Base-by-base conservation (phyloP, 257 asterid genomes). In the Scutellaria barbata region DNA sequence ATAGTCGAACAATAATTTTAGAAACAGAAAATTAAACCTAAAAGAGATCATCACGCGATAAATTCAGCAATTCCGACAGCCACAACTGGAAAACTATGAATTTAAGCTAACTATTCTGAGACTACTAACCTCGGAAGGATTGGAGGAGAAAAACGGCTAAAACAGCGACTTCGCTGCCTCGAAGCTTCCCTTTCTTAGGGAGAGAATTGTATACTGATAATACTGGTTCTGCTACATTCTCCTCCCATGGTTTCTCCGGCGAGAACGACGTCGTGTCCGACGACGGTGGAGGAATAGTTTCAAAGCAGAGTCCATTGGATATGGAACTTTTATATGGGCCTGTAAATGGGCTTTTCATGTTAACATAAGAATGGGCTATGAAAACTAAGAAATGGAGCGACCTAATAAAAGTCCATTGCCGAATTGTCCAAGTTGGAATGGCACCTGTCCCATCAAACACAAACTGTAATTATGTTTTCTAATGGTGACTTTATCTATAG, bases 121-220 rank as follows among this genome's bases (percentile, higher is more conserved):
- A 17, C 22, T 8, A 25, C 76, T 1, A 11, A 93, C 98, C 98
- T 83, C 77, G 85, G 81, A 74, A 51, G 92, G 85, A 30, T 80
- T 62, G 77, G 99, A 91, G 76, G 51, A 95, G 89, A 81, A 89
- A 95, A 55, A 98, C 88, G n/a, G 98, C 92, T 73, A 89, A 77
- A 63, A 95, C 99, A 11, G 96, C 89, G 78, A 95, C 98, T 82
- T 95, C 99, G 11, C 92, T 89, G 56, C 98, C 98, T 69, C 92
- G 99, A 59, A 96, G 99, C 86, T 92, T 89, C 58, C 99, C 99
- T 76, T 95, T 89, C 82, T 89, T 94, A 5, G 93, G 89, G 2
- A 91, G 89, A 56, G 89, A 75, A 41, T 51, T 68, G 82, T 86
- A 94, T 33, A 68, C 48, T 30, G 87, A 77, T 8, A 82, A 59